phyloP scores from a whole-genome alignment of 2,329 filamentous ascomycete genomes.

The Xylaria sp. region DNA sequence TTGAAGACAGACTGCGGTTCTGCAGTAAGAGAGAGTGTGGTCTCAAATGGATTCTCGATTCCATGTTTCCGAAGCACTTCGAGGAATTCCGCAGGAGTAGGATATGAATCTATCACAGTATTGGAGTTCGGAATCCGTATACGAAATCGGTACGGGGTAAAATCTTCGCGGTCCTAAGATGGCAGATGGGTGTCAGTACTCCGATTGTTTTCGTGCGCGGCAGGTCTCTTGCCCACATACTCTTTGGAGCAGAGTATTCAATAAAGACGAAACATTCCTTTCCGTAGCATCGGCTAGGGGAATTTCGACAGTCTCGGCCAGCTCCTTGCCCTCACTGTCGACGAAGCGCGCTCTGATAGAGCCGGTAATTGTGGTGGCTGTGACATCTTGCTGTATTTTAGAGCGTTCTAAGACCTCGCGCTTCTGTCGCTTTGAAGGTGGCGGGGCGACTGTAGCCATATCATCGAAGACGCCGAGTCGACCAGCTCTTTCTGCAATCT shows the following conservation, averaged over 20 bases:
- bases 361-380: conserved; percentile 74
- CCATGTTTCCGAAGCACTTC: conserved; percentile 66
- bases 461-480: conserved; percentile 16
- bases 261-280: conserved; percentile 86
- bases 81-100: conserved; percentile 61
- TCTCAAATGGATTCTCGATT: conserved; percentile 68
- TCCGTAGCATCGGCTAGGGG: conserved; percentile 86
- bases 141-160: conserved; percentile 70
- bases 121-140: conserved; percentile 67
- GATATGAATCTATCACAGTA: conserved; percentile 66
- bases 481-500: neutral
- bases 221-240: conserved; percentile 56
- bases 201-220: neutral
- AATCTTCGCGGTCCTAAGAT: conserved; percentile 63
- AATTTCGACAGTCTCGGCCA: conserved; percentile 77
- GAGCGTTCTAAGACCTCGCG: conserved; percentile 78
- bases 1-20: conserved; percentile 84
- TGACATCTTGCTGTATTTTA: conserved; percentile 79
- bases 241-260: conserved; percentile 85
- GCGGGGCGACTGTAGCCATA: conserved; percentile 87
- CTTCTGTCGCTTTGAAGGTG: conserved; percentile 87
- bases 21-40: conserved; percentile 65
- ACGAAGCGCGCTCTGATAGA: conserved; percentile 88
- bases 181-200: conserved; percentile 23
- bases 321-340: conserved; percentile 79